These are phyloP conservation scores for Glycine latifolia DNA, from an alignment of 306 rosid genomes.

Conservation along the genomic window DNA sequence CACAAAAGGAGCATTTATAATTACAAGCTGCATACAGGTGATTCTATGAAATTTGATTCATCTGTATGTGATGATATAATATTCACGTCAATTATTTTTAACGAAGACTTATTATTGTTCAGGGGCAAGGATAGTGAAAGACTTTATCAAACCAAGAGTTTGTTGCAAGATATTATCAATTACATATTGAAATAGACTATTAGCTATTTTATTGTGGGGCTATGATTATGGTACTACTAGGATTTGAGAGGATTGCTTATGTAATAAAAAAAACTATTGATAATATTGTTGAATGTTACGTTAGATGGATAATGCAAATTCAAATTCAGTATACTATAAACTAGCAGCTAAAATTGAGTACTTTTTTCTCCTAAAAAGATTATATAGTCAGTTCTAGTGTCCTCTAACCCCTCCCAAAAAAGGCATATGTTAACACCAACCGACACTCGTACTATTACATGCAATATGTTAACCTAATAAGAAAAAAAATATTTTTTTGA, in stretches of 20 bases:
- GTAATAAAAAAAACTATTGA: not conserved
- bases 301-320: not conserved
- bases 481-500: not conserved
- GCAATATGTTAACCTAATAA: not conserved
- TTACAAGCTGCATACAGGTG: conserved; percentile 61
- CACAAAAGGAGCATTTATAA: conserved; percentile 56
- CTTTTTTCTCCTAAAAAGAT: no score
- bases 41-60: conserved; percentile 9
- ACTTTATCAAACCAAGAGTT: conserved; percentile 49
- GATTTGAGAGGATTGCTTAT: not conserved
- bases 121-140: conserved; percentile 53
- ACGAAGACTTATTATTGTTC: conserved; percentile 1
- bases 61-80: not conserved
- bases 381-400: not conserved
- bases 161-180: conserved; percentile 52
- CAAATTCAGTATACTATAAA: not conserved
- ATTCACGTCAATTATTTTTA: not conserved
- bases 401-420: not conserved
- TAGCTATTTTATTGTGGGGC: not conserved
- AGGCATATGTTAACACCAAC: no score
- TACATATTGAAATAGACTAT: conserved; percentile 10
- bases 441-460: no score
- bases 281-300: no score
- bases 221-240: not conserved
- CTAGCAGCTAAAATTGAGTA: not conserved